Conservation (phyloP, 2,329 filamentous ascomycete species). For the Curvularia spicifera region DNA sequence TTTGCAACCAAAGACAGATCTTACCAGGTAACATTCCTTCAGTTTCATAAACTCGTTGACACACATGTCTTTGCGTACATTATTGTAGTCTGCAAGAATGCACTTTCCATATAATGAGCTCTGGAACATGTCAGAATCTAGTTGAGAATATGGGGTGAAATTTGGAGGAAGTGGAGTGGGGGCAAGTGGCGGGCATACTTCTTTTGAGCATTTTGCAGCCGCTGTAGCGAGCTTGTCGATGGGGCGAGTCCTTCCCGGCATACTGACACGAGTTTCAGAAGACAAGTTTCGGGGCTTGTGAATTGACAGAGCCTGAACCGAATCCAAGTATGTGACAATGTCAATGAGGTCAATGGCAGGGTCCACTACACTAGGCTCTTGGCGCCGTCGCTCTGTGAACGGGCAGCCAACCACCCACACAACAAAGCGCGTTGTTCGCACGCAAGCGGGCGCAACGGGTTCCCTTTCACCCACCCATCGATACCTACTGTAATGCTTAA, state of each 20-base stretch:
- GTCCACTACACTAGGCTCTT: slow-evolving; percentile 23
- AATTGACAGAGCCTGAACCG: background rate
- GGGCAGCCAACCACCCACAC: slow-evolving; percentile 29
- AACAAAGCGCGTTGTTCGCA: slow-evolving; percentile 40
- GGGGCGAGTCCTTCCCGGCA: slow-evolving; percentile 60
- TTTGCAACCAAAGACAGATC: slow-evolving; percentile 28
- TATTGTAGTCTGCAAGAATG: slow-evolving; percentile 86
- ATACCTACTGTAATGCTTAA: slow-evolving; percentile 37
- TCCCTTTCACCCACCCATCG: slow-evolving; percentile 22
- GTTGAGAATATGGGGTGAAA: background rate
- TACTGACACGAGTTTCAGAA: slow-evolving; percentile 15
- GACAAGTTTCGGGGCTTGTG: background rate
- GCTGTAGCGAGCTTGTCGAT: slow-evolving; percentile 73
- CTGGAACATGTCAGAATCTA: slow-evolving; percentile 54
- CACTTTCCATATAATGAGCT: slow-evolving; percentile 89
- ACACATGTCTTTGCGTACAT: slow-evolving; percentile 90
- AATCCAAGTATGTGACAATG: background rate
- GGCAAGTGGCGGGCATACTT: slow-evolving; percentile 56
- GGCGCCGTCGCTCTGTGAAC: slow-evolving; percentile 22
- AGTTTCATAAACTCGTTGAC: slow-evolving; percentile 80
- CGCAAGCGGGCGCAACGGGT: slow-evolving; percentile 16
- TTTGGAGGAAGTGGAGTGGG: background rate
- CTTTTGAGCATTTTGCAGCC: slow-evolving; percentile 68
- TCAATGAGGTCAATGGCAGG: slow-evolving; percentile 22
- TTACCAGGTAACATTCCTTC: slow-evolving; percentile 86